These are phyloP conservation scores for Goniomonas avonlea DNA, from an alignment of 78 protist genomes.

Conservation along the genomic window DNA sequence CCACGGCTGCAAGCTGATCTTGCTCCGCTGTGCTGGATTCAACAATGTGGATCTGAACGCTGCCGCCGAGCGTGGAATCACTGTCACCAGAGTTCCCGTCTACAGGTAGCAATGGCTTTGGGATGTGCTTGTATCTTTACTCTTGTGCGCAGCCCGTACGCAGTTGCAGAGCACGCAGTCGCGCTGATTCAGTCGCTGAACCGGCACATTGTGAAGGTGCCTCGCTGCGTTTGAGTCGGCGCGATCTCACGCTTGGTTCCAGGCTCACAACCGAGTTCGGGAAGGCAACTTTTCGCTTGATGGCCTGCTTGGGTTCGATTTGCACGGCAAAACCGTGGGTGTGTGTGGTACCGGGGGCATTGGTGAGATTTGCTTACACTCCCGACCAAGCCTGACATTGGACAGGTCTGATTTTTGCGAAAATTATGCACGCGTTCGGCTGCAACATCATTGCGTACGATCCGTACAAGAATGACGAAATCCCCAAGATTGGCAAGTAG, in stretches of 20 bases:
- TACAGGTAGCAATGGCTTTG: too few species aligned
- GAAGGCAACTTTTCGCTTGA: constrained; percentile 57
- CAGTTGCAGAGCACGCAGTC: constrained; percentile 77
- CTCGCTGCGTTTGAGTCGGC: not conserved
- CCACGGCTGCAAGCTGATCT: not conserved
- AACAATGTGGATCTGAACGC: constrained; percentile 59
- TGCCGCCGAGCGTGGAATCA: constrained; percentile 47
- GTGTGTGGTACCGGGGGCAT: constrained; percentile 67
- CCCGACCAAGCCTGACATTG: too few species aligned
- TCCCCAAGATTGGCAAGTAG: constrained; percentile 32
- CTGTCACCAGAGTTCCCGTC: constrained; percentile 67
- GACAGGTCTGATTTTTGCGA: too few species aligned
- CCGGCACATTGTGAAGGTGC: constrained; percentile 5
- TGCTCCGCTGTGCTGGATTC: constrained; percentile 61
- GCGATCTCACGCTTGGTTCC: not conserved
- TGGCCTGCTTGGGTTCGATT: constrained; percentile 66
- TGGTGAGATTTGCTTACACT: too few species aligned
- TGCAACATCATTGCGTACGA: constrained; percentile 36
- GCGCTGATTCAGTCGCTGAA: constrained; percentile 53
- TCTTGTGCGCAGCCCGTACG: too few species aligned
- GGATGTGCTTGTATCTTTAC: too few species aligned
- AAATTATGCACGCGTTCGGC: constrained; percentile 41
- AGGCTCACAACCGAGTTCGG: not conserved
- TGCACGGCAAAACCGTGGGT: constrained; percentile 49
- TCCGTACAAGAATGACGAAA: not conserved